Conservation (phyloP, 192 early-diverging fungal species). For the Anaeromyces robustus region DNA sequence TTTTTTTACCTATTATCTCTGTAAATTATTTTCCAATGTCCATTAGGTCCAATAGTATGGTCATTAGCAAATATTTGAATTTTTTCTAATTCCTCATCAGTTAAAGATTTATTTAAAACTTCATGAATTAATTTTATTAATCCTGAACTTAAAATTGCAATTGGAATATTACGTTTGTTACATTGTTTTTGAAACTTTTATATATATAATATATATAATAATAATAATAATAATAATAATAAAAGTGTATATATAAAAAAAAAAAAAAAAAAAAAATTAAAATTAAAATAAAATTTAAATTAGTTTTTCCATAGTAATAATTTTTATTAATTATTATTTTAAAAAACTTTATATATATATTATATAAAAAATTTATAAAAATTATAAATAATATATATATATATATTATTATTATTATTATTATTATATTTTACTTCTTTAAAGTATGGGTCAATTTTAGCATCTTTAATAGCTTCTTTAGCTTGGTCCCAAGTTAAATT, state of each 20-base stretch:
- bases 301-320: too few relatives aligned
- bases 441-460: slow-evolving; percentile 48
- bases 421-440: not conserved
- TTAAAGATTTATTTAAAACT: slow-evolving; percentile 20
- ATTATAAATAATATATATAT: too few relatives aligned
- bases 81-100: slow-evolving; percentile 12
- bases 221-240: too few relatives aligned
- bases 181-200: slow-evolving; percentile 19
- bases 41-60: slow-evolving; percentile 14
- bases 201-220: too few relatives aligned
- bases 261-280: too few relatives aligned
- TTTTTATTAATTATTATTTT: too few relatives aligned
- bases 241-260: too few relatives aligned
- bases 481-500: slow-evolving; percentile 25
- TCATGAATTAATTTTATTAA: slow-evolving; percentile 18
- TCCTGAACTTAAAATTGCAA: slow-evolving; percentile 47
- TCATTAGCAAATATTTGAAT: slow-evolving; percentile 46
- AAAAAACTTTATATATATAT: too few relatives aligned
- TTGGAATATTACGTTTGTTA: slow-evolving; percentile 25
- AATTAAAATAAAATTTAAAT: too few relatives aligned
- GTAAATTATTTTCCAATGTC: slow-evolving; percentile 43
- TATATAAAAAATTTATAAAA: too few relatives aligned
- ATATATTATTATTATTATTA: too few relatives aligned
- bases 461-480: slow-evolving; percentile 22
- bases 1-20: slow-evolving; percentile 33